These are phyloP conservation scores for Spizellomyces punctatus DNA, from an alignment of 192 early-diverging fungal genomes.

Conservation along the genomic window DNA sequence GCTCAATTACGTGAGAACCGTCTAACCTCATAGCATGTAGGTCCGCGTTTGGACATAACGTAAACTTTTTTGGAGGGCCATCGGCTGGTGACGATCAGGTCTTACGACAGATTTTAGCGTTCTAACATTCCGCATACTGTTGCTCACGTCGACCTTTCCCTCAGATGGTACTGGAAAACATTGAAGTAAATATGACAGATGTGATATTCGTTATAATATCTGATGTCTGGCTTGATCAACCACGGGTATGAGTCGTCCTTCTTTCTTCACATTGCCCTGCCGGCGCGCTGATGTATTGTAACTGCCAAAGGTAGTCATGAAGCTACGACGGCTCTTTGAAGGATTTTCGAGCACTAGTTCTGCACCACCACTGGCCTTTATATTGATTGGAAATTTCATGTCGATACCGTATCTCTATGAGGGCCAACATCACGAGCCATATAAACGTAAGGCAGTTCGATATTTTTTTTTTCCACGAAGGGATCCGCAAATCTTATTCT, in stretches of 20 bases:
- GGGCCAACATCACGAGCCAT: constrained; percentile 61
- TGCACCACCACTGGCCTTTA: constrained; percentile 77
- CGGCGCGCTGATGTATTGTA: neutral
- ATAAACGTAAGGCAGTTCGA: constrained; percentile 49
- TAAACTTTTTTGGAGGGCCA: constrained; percentile 53
- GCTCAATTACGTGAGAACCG: neutral
- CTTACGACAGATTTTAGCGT: constrained; percentile 25
- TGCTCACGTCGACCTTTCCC: neutral
- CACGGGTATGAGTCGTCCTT: constrained; percentile 53
- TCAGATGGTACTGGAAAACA: constrained; percentile 21
- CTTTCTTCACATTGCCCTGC: neutral
- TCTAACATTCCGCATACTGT: constrained; percentile 7
- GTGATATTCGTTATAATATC: constrained; percentile 79
- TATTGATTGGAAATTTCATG: constrained; percentile 86
- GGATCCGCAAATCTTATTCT: neutral
- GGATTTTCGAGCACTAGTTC: constrained; percentile 60
- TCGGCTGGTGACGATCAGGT: constrained; percentile 49
- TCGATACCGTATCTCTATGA: constrained; percentile 72
- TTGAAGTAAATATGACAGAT: constrained; percentile 49
- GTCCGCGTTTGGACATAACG: constrained; percentile 41
- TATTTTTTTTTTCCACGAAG: neutral
- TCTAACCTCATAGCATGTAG: constrained; percentile 2
- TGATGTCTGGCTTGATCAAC: constrained; percentile 86
- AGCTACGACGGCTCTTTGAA: constrained; percentile 72
- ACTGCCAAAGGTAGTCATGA: constrained; percentile 60